Evolutionary conservation across 495 filamentous ascomycete genomes (phyloP).

Genomic region (Neohortaea acidophila): DNA sequence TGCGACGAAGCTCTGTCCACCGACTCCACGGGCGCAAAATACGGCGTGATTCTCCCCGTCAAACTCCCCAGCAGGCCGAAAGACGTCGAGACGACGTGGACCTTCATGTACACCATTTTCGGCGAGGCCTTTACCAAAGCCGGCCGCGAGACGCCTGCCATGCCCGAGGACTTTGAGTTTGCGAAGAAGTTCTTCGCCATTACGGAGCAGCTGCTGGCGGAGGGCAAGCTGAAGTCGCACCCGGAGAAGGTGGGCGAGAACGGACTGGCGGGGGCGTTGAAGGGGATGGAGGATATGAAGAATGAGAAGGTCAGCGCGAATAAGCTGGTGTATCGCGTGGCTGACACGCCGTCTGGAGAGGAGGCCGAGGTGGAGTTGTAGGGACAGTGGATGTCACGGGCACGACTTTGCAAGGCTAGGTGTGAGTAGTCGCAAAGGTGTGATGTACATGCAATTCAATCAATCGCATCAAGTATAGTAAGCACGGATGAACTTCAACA

Average conservation of each 20-base stretch:
- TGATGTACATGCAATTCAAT: too few species aligned
- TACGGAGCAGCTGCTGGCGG: constrained; percentile 31
- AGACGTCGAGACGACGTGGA: constrained; percentile 18
- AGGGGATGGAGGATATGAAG: constrained; percentile 37
- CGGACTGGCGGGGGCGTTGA: constrained; percentile 36
- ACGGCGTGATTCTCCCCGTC: constrained; percentile 4
- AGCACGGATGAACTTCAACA: too few species aligned
- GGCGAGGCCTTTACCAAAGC: constrained; percentile 13
- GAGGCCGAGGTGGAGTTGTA: constrained; percentile 7
- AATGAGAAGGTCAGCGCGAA: constrained; percentile 38
- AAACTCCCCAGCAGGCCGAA: constrained; percentile 18
- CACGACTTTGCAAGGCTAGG: too few species aligned
- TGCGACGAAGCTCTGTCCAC: constrained; percentile 18
- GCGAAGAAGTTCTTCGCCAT: constrained; percentile 27
- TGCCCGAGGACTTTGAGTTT: constrained; percentile 28
- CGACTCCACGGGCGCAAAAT: constrained; percentile 2
- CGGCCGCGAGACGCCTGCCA: constrained; percentile 10
- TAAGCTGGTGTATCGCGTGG: constrained; percentile 38
- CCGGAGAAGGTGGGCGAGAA: constrained; percentile 29
- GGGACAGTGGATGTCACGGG: too few species aligned
- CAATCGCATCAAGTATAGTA: too few species aligned
- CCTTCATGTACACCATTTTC: constrained; percentile 23
- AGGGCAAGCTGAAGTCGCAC: constrained; percentile 38
- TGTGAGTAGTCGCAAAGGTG: too few species aligned
- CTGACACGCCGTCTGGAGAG: constrained; percentile 11